Base-by-base conservation (phyloP, 768 basidiomycete genomes). In the Calocera cornea region DNA sequence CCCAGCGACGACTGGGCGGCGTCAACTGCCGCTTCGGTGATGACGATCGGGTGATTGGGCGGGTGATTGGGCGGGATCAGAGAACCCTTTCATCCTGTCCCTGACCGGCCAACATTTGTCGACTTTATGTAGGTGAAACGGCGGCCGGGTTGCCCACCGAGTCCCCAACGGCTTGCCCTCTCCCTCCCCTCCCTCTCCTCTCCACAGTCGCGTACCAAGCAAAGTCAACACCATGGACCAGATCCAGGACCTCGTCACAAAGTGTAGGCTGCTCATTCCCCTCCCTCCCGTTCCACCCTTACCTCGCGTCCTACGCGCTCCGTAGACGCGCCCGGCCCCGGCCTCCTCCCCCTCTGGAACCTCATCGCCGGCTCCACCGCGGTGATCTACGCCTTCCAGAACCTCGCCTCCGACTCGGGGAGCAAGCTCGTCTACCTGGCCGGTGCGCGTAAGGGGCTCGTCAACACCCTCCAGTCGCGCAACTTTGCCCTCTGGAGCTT, bases 401-500 rank as follows among this genome's bases (percentile, higher is more conserved):
- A 90, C 77, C 88, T 91, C 72, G 70, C 81, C 36, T 92, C 90
- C 0, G 81, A 90, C 64, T 87, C 84, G 69, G 77, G 94, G 71
- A 94, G 91, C 41, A 85, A 86, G 67, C 83, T 81, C 73, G 80
- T 98, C 11, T 98, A 98, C 75, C 82, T 78, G 22, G 75, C 75
- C 10, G 76, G 79, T 17, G 76, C 82, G 14, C 70, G 73, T 1
- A 72, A 78, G 70, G 77, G 80, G 78, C 24, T 64, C 74, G 95
- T 99, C 12, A 94, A 92, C 7, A 77, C 82, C 19, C 82, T 98
- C 22, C 91, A 95, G 71, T 89, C 91, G 40, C 84, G 95, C 54
- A 90, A 93, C 2, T 97, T 97, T 74, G 95, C 84, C 0, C 82
- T 85, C 0, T 99, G 95, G 95, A 97, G 95, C 0, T 76, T 95